Percentiles rank a stretch among this genome's conserved stretches.
Conservation (phyloP, 257 asterid genomes). For the Euphrasia confusa region DNA sequence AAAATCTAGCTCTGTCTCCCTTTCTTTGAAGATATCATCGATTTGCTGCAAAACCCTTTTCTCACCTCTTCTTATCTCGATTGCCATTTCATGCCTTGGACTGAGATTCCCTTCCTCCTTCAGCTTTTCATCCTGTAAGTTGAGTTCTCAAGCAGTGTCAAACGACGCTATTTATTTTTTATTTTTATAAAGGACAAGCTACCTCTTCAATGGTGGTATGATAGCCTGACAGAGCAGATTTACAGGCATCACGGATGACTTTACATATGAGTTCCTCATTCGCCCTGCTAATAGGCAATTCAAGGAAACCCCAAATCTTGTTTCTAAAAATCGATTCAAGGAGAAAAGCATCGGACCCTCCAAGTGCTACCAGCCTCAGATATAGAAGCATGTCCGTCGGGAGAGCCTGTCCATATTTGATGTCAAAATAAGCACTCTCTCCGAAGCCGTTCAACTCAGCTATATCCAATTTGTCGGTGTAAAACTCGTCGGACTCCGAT, state of each 20-base stretch:
- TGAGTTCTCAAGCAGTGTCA: neutral
- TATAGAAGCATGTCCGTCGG: constrained; percentile 71
- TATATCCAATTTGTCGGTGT: constrained; percentile 76
- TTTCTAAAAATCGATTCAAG: constrained; percentile 77
- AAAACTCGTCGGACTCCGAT: constrained; percentile 62
- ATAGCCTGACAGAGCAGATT: constrained; percentile 72
- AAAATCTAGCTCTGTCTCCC: constrained; percentile 65
- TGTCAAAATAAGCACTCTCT: constrained; percentile 67
- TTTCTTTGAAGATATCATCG: constrained; percentile 54
- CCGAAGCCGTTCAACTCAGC: constrained; percentile 74
- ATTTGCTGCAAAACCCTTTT: constrained; percentile 82
- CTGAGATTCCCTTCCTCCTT: constrained; percentile 55
- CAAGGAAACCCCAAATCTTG: constrained; percentile 70
- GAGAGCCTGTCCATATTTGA: constrained; percentile 68
- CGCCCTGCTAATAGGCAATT: constrained; percentile 70
- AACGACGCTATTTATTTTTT: too few species aligned
- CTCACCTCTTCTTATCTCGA: constrained; percentile 79
- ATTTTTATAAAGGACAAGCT: constrained; percentile 10
- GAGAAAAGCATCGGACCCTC: constrained; percentile 84
- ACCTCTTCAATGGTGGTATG: constrained; percentile 90
- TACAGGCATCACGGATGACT: constrained; percentile 61
- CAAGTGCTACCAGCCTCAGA: constrained; percentile 71
- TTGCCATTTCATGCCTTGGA: constrained; percentile 66
- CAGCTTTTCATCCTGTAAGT: constrained; percentile 74
- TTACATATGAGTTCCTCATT: constrained; percentile 87